Conservation (phyloP, 805 yeast species). For the Cyberlindnera euphorbiiphila region DNA sequence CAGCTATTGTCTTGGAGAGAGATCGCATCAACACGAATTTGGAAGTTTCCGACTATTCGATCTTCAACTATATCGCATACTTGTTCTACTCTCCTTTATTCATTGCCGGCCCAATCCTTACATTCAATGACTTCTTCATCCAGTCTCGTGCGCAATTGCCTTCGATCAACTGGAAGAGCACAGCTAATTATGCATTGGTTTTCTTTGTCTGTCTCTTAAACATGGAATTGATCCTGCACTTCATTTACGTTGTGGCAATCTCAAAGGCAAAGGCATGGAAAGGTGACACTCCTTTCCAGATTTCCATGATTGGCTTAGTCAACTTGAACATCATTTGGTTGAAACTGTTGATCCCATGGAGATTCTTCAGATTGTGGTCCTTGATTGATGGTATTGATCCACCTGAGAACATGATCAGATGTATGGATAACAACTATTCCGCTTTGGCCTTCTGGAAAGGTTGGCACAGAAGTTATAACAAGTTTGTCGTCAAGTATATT, state of each 20-base stretch:
- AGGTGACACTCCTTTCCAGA: constrained; percentile 85
- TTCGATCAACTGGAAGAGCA: constrained; percentile 53
- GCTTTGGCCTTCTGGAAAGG: constrained; percentile 98
- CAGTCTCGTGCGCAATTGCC: constrained; percentile 71
- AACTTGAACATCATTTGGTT: constrained; percentile 91
- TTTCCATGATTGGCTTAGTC: constrained; percentile 91
- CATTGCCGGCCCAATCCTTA: constrained; percentile 91
- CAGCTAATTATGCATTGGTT: constrained; percentile 59
- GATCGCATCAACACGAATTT: constrained; percentile 63
- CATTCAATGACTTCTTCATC: constrained; percentile 85
- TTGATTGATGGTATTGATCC: constrained; percentile 90
- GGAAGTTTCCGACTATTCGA: constrained; percentile 54
- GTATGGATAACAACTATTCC: constrained; percentile 91
- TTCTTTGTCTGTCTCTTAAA: constrained; percentile 69
- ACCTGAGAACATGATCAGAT: constrained; percentile 96
- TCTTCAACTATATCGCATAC: constrained; percentile 71
- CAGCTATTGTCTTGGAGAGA: constrained; percentile 35
- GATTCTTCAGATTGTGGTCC: constrained; percentile 91
- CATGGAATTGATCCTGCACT: constrained; percentile 89
- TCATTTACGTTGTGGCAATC: constrained; percentile 89
- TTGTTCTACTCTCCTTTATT: constrained; percentile 82
- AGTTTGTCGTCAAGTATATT: constrained; percentile 85
- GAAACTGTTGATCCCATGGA: constrained; percentile 91
- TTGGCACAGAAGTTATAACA: constrained; percentile 94
- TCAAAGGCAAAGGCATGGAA: constrained; percentile 87